phyloP scores from a whole-genome alignment of 2,329 filamentous ascomycete genomes.

The Phaeosphaeria sp. region DNA sequence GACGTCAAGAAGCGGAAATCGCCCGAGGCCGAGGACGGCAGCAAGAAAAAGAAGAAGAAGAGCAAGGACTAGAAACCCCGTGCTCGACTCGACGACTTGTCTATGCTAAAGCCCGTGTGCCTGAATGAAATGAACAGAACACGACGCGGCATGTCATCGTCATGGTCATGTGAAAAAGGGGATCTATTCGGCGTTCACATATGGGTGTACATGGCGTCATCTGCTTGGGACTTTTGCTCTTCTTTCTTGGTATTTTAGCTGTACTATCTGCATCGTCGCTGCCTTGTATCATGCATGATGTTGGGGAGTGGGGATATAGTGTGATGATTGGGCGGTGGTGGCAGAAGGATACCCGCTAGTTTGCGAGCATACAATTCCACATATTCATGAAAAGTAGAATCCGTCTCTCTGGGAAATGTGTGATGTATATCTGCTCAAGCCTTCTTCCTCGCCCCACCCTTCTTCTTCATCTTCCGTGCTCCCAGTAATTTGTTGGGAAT shows the following conservation, averaged over 20 bases:
- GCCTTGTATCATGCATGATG: constrained; percentile 22
- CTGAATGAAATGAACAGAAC: constrained; percentile 19
- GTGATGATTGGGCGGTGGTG: constrained; percentile 4
- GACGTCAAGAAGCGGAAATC: constrained; percentile 59
- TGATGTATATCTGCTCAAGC: neutral
- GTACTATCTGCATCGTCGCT: constrained; percentile 11
- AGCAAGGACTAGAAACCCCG: constrained; percentile 44
- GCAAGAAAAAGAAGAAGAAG: constrained; percentile 70
- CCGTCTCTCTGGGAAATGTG: neutral
- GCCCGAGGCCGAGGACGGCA: constrained; percentile 55
- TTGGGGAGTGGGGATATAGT: constrained; percentile 14
- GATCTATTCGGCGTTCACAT: constrained; percentile 19
- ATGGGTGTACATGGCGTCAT: constrained; percentile 15
- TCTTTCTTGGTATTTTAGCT: constrained; percentile 11
- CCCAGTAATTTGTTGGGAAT: constrained; percentile 39
- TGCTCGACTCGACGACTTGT: neutral
- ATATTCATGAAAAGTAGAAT: constrained; percentile 5
- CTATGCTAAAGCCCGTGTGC: constrained; percentile 6
- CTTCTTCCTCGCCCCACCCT: constrained; percentile 14
- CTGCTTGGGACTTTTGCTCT: neutral
- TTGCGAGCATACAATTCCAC: constrained; percentile 22
- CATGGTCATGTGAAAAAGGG: constrained; percentile 23
- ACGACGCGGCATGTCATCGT: constrained; percentile 16
- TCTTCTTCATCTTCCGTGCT: constrained; percentile 33
- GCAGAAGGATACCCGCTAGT: constrained; percentile 29